These are phyloP conservation scores for Alternaria atra DNA, from an alignment of 2,329 filamentous ascomycete genomes.

Conservation along the genomic window DNA sequence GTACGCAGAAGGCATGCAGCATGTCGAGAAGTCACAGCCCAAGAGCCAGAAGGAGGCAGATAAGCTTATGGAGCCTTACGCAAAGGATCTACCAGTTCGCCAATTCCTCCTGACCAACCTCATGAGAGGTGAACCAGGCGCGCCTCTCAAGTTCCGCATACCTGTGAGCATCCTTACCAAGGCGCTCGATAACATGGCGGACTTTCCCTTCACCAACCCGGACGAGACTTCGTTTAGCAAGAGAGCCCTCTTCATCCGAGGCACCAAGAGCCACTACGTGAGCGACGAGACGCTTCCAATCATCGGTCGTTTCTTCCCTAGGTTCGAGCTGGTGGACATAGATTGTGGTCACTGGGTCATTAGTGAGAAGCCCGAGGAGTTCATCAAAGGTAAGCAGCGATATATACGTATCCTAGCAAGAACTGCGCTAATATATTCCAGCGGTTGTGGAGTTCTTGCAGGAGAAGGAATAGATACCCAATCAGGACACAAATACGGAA, in stretches of 20 bases:
- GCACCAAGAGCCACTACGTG: constrained; percentile 79
- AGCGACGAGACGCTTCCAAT: constrained; percentile 81
- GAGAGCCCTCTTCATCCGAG: constrained; percentile 80
- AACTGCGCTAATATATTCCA: constrained; percentile 40
- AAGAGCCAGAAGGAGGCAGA: constrained; percentile 81
- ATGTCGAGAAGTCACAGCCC: constrained; percentile 74
- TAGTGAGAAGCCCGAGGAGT: constrained; percentile 84
- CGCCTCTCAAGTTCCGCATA: constrained; percentile 76
- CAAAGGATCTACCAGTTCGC: constrained; percentile 77
- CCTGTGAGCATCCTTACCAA: constrained; percentile 76
- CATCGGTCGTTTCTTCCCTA: constrained; percentile 83
- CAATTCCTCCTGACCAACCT: constrained; percentile 94
- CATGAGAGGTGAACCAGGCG: constrained; percentile 62
- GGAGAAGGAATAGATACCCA: constrained; percentile 53
- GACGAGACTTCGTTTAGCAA: constrained; percentile 74
- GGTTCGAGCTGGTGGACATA: constrained; percentile 76
- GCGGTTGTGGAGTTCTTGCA: constrained; percentile 71
- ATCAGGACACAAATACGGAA: not conserved
- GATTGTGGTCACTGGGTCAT: constrained; percentile 89
- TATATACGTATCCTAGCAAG: rapidly evolving
- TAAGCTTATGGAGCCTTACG: constrained; percentile 77
- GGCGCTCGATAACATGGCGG: constrained; percentile 77
- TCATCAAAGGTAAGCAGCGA: constrained; percentile 70
- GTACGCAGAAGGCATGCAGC: constrained; percentile 86
- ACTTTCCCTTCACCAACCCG: constrained; percentile 86